A percentile compares a stretch with the other conserved stretches of the same genome.
Conservation (phyloP, 2,329 filamentous ascomycete genomes). For the Trichoderma sp. region DNA sequence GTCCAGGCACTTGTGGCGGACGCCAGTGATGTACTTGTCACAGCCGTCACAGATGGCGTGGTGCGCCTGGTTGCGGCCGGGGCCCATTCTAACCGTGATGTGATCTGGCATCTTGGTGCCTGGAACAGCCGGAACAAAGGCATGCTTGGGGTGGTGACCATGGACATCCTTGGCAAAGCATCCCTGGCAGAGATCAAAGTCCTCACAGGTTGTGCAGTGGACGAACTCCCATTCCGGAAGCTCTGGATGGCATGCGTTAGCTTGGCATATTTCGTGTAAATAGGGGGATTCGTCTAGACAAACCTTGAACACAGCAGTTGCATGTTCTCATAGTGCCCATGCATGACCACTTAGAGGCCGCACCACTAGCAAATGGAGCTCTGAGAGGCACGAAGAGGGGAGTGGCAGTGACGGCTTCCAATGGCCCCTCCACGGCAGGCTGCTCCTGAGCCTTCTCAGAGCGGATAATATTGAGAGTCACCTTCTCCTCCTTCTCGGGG, state of each 20-base stretch:
- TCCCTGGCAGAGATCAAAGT: slow-evolving; percentile 84
- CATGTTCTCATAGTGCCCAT: slow-evolving; percentile 58
- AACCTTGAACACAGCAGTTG: slow-evolving; percentile 57
- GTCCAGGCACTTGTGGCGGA: slow-evolving; percentile 93
- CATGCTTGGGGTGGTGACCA: slow-evolving; percentile 86
- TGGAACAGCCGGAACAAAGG: slow-evolving; percentile 66
- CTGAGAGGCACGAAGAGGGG: slow-evolving; percentile 20
- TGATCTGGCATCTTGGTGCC: slow-evolving; percentile 59
- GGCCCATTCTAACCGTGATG: slow-evolving; percentile 65
- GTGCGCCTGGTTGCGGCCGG: slow-evolving; percentile 79
- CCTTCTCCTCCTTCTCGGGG: background rate
- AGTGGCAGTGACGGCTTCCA: background rate
- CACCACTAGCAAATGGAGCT: slow-evolving; percentile 24
- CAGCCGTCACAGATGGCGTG: slow-evolving; percentile 93
- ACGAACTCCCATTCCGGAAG: slow-evolving; percentile 76
- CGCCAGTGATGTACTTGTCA: slow-evolving; percentile 77
- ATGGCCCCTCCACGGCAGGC: background rate
- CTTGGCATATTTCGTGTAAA: slow-evolving; percentile 31
- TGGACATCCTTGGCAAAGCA: slow-evolving; percentile 77
- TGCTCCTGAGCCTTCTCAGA: slow-evolving; percentile 7
- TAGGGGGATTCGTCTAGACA: background rate
- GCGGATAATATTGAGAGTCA: slow-evolving; percentile 13
- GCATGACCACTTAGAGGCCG: slow-evolving; percentile 23
- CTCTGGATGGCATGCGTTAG: slow-evolving; percentile 42
- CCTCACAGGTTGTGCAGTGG: slow-evolving; percentile 78